Percentiles rank a stretch among this genome's conserved stretches.
Evolutionary conservation across 176 grass and related monocot genomes (phyloP).

Genomic region (Triticum monococcum): DNA sequence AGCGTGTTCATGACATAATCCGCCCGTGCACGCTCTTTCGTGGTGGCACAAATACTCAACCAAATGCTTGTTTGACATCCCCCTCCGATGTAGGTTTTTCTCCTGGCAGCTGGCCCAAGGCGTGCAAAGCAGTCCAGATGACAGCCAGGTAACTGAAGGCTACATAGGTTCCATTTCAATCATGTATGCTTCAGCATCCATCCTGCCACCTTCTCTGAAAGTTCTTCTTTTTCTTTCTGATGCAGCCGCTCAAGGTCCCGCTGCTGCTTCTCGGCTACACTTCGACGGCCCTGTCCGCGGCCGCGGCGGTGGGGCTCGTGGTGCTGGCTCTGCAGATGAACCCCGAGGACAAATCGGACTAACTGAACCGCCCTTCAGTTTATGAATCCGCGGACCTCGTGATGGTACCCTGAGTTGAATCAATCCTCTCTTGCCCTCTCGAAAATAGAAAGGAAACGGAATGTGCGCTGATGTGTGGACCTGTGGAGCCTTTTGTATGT

Average conservation of each 20-base stretch:
- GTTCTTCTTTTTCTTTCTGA: not conserved
- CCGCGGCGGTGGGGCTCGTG: slow-evolving; percentile 50
- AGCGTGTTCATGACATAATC: not conserved
- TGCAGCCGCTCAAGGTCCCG: slow-evolving; percentile 67
- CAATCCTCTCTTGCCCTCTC: not conserved
- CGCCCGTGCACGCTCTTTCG: not conserved
- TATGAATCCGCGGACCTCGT: not conserved
- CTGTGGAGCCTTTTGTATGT: not conserved
- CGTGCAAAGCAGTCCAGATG: slow-evolving; percentile 66
- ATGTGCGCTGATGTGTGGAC: not conserved
- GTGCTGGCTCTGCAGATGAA: slow-evolving; percentile 59
- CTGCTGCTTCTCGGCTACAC: slow-evolving; percentile 71
- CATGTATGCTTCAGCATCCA: not conserved
- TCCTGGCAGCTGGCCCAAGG: slow-evolving; percentile 81
- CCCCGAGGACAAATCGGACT: slow-evolving; percentile 57
- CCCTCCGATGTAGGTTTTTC: slow-evolving; percentile 51
- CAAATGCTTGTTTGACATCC: not conserved
- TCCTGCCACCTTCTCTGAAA: slow-evolving; percentile 6
- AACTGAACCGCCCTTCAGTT: not conserved
- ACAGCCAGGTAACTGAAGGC: slow-evolving; percentile 58
- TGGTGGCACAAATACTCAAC: not conserved
- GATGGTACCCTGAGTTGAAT: not conserved
- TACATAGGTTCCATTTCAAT: not conserved
- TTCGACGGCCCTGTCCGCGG: slow-evolving; percentile 47
- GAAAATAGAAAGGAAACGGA: not conserved